These are phyloP conservation scores for Inga oerstediana DNA, from an alignment of 306 rosid species.

Conservation along the genomic window DNA sequence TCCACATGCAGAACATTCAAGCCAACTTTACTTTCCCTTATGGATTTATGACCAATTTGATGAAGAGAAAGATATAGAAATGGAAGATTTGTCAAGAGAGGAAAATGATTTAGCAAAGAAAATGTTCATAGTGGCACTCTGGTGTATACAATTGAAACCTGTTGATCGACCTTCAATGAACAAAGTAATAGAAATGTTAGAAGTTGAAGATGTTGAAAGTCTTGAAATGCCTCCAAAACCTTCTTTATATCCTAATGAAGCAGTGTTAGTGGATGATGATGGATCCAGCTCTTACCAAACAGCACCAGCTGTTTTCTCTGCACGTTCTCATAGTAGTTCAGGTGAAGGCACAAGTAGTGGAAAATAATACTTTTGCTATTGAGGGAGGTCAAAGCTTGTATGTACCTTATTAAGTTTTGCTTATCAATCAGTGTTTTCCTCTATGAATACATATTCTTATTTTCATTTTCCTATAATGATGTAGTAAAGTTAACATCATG, in stretches of 20 bases:
- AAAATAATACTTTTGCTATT: neutral
- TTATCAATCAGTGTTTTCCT: neutral
- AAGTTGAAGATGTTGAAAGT: neutral
- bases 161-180: neutral
- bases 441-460: neutral
- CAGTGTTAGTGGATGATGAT: neutral
- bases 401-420: neutral
- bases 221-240: constrained; percentile 4
- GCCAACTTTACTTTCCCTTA: neutral
- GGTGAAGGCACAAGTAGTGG: neutral
- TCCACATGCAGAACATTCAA: neutral
- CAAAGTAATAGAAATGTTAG: neutral
- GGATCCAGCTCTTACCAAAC: neutral
- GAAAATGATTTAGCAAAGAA: neutral
- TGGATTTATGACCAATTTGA: neutral
- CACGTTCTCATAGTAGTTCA: neutral
- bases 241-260: neutral
- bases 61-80: neutral
- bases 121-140: neutral
- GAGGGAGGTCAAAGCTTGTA: neutral
- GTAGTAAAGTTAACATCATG: no score
- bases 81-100: neutral
- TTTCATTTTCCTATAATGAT: neutral
- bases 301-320: neutral
- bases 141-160: neutral